These are phyloP conservation scores for Leccinum uliginosum DNA, from an alignment of 768 basidiomycete genomes.

Conservation along the genomic window DNA sequence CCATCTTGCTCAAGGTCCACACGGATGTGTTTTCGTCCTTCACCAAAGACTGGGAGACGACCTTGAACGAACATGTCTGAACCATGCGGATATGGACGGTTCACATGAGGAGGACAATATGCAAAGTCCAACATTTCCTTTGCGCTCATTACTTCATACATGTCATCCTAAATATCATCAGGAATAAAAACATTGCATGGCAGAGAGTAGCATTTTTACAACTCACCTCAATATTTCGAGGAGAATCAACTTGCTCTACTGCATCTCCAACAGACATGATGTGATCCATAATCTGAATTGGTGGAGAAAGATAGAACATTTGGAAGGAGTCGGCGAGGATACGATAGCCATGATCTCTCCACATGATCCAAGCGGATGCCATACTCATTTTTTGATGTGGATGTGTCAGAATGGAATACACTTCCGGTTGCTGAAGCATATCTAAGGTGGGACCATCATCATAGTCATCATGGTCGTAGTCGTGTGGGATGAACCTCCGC, in stretches of 20 bases:
- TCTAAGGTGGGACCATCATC: constrained; percentile 6
- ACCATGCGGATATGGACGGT: neutral
- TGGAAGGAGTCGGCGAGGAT: constrained; percentile 3
- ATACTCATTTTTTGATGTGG: neutral
- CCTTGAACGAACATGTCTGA: neutral
- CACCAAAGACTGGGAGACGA: neutral
- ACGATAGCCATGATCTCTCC: constrained; percentile 5
- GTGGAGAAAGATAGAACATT: constrained; percentile 1
- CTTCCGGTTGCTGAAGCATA: constrained; percentile 2
- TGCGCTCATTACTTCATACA: neutral
- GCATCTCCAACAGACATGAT: neutral
- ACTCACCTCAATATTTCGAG: too few relatives aligned
- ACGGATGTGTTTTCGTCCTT: neutral
- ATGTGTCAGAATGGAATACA: neutral
- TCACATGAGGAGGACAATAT: too few relatives aligned
- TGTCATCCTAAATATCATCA: too few relatives aligned
- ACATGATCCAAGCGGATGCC: constrained; percentile 4
- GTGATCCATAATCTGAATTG: neutral
- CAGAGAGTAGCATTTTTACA: too few relatives aligned
- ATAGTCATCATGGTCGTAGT: constrained; percentile 1
- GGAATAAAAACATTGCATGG: too few relatives aligned
- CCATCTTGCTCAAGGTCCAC: constrained; percentile 1
- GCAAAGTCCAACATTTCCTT: neutral
- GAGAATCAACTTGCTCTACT: too few relatives aligned
- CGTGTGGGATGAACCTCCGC: neutral